Evolutionary conservation across 345 rosid genomes (phyloP).

Genomic region (Crucihimalaya himalaica): DNA sequence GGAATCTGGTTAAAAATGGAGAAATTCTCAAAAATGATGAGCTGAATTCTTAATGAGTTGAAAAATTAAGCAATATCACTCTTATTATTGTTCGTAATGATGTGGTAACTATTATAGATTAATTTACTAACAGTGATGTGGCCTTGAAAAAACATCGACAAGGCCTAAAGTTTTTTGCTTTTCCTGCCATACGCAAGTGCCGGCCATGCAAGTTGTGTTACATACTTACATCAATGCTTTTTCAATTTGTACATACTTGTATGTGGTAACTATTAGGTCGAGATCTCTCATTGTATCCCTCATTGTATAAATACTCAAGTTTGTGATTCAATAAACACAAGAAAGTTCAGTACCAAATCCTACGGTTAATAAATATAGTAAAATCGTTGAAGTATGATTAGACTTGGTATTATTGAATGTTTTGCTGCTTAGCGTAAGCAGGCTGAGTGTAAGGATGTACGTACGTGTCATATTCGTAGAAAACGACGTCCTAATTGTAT

Average conservation of each 20-base stretch:
- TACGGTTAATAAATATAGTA: too few species aligned
- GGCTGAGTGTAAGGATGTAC: neutral
- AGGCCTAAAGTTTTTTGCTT: neutral
- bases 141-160: neutral
- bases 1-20: neutral
- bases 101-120: neutral
- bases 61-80: neutral
- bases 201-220: neutral
- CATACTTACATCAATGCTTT: neutral
- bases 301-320: too few species aligned
- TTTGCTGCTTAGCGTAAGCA: neutral
- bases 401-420: neutral
- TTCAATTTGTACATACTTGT: too few species aligned
- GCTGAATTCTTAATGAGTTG: neutral
- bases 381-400: neutral
- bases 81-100: neutral
- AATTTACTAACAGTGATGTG: neutral
- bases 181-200: neutral
- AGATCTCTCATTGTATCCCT: too few species aligned
- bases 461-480: neutral
- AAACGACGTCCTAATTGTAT: neutral
- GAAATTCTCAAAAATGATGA: neutral
- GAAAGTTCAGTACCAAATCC: too few species aligned
- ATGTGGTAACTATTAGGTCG: too few species aligned
- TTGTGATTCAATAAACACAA: too few species aligned